Conservation (phyloP, 106 monocot species). For the Allium cepa region DNA sequence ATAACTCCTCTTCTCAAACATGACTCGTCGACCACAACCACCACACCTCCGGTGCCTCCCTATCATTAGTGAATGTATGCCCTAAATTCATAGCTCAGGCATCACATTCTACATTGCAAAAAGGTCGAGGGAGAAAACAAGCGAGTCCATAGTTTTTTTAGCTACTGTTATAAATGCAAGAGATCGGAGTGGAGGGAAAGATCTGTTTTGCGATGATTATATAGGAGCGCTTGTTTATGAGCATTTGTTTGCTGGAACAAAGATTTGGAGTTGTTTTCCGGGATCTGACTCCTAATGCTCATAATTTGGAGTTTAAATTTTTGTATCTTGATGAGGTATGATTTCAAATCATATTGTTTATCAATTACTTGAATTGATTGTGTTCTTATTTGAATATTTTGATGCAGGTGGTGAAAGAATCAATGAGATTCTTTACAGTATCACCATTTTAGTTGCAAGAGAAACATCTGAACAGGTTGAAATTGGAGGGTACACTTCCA, state of each 20-base stretch:
- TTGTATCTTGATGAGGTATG: constrained; percentile 87
- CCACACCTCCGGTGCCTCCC: constrained; percentile 50
- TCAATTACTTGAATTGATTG: too few relatives aligned
- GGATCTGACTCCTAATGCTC: constrained; percentile 29
- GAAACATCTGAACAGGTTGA: constrained; percentile 60
- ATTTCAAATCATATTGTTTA: too few relatives aligned
- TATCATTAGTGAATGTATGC: constrained; percentile 48
- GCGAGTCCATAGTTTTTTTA: constrained; percentile 35
- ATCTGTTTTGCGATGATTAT: constrained; percentile 46
- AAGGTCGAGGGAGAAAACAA: constrained; percentile 9
- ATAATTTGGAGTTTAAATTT: constrained; percentile 49
- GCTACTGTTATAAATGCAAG: constrained; percentile 51
- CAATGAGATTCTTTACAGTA: constrained; percentile 72
- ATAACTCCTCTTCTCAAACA: too few relatives aligned
- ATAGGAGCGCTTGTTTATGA: constrained; percentile 69
- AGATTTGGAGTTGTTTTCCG: constrained; percentile 34
- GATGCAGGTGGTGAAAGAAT: constrained; percentile 67
- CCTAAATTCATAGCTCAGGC: constrained; percentile 42
- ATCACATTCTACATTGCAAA: constrained; percentile 32
- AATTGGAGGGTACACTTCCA: too few relatives aligned
- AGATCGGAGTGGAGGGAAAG: constrained; percentile 13
- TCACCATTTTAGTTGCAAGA: constrained; percentile 84
- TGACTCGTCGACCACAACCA: too few relatives aligned
- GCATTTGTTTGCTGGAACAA: constrained; percentile 81
- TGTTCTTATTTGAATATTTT: background rate